Evolutionary conservation across 1,139 yeast genomes (phyloP).

Genomic region (Sugiyamaella sp.): DNA sequence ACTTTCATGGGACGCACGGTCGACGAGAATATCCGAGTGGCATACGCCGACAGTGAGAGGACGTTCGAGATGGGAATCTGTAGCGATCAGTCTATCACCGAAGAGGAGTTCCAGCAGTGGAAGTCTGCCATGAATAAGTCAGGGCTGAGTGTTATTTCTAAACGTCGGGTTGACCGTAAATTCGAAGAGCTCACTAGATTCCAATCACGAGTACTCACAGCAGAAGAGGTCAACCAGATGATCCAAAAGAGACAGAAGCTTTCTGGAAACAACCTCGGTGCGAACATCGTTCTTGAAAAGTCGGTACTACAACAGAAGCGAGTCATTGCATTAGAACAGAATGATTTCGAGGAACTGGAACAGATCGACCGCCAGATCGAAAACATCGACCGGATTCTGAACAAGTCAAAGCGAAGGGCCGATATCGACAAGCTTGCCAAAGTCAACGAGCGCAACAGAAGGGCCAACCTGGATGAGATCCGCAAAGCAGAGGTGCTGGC

Average conservation of each 20-base stretch:
- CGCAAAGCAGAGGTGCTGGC: conserved; percentile 78
- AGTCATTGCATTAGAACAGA: conserved; percentile 72
- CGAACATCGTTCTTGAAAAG: conserved; percentile 78
- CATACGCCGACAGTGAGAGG: conserved; percentile 70
- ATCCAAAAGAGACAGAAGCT: conserved; percentile 71
- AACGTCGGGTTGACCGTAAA: conserved; percentile 68
- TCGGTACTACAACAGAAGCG: conserved; percentile 73
- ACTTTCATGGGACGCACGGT: conserved; percentile 48
- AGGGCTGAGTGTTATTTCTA: conserved; percentile 61
- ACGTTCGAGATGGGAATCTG: conserved; percentile 76
- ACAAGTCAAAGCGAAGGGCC: conserved; percentile 24
- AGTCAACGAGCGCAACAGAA: conserved; percentile 81
- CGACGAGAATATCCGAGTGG: conserved; percentile 49
- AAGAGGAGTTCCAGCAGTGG: conserved; percentile 77
- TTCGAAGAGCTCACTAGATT: conserved; percentile 61
- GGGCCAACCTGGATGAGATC: conserved; percentile 72
- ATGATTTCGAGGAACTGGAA: conserved; percentile 55
- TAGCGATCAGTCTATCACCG: conserved; percentile 71
- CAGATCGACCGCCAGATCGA: conserved; percentile 58
- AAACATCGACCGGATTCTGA: conserved; percentile 42
- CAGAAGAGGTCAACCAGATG: conserved; percentile 77
- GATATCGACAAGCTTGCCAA: conserved; percentile 53
- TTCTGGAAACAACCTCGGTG: conserved; percentile 59
- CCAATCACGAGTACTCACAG: conserved; percentile 66
- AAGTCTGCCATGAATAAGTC: conserved; percentile 61